phyloP scores from a whole-genome alignment of 2,329 filamentous ascomycete species.

The Hymenoscyphus occultus region DNA sequence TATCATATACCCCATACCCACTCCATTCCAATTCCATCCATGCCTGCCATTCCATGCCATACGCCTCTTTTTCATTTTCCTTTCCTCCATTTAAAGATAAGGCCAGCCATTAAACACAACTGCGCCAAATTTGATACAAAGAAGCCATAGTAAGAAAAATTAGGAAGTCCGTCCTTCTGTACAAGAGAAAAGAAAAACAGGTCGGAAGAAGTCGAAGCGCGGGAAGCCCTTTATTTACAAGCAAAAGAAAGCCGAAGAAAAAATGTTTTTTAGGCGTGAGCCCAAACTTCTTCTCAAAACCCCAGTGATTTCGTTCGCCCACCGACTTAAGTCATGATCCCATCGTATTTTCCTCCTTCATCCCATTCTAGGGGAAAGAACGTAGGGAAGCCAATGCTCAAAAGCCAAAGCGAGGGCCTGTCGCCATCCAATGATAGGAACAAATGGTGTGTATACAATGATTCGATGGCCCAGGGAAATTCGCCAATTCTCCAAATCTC shows the following conservation, averaged over 20 bases:
- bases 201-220: too few relatives aligned
- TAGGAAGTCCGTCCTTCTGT: not conserved
- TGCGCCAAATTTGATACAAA: slow-evolving; percentile 1
- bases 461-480: slow-evolving; percentile 12
- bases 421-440: slow-evolving; percentile 4
- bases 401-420: not conserved
- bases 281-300: slow-evolving; percentile 7
- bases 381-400: not conserved
- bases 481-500: slow-evolving; percentile 12
- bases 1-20: not conserved
- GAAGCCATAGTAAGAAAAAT: not conserved
- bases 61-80: not conserved
- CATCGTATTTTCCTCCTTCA: not conserved
- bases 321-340: not conserved
- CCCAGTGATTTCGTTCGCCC: not conserved
- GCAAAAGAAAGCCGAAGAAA: not conserved
- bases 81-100: not conserved
- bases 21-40: too few relatives aligned
- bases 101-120: not conserved
- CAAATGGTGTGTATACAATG: slow-evolving; percentile 16
- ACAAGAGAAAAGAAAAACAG: not conserved
- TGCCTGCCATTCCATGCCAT: not conserved
- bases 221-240: not conserved
- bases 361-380: not conserved
- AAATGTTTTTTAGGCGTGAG: slow-evolving; percentile 4